Base-by-base conservation (phyloP, 2,329 filamentous ascomycete species). In the Drechslera avenae region DNA sequence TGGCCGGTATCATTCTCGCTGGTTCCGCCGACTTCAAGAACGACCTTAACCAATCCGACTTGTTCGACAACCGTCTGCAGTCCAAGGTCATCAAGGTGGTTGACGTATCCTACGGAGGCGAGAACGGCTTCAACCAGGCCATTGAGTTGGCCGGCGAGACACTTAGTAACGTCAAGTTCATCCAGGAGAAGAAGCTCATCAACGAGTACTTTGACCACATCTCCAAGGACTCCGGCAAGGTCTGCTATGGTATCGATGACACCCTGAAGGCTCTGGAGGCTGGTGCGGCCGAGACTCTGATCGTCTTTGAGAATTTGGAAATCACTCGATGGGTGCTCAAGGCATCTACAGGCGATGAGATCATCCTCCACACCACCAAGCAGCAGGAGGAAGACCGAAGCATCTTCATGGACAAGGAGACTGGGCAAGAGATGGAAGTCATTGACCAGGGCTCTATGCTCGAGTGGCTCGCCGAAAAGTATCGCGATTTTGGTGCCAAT, bases 11-110 rank as follows among this genome's bases (percentile, higher is more conserved):
- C 56, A 95, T 99, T 73, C 83, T 99, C 59, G 94, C 94, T 59
- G 94, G 94, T 81, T 96, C 91, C 28, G 94, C 94, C 72, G 94
- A 99, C 78, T 99, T 99, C 87, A 99, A 99, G 83, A 97, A 96
- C 78, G 94, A 99, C 72, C 83, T 99, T 46, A 97, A 97, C 78
- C 90, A 90, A 69, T 97, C 94, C 54, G 94, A 99, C 76, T 83
- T 99, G 83, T 99, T 99, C 76, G 94, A 99, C 75, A 83, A 87
- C 71, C 92, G 94, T 75, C 83, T 99, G 48, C 86, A 90, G 67
- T 80, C 86, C 73, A 99, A 99, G 83, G 94, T 99, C 70, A 97
- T 99, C 84, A 99, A 99, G 80, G 90, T 99, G 36, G 95, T 99
- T 30, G 94, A 99, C 75, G 95, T 99, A 36, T 97, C 93, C 12